Evolutionary conservation across 306 rosid species (phyloP).

Genomic region (Potentilla sterilis): DNA sequence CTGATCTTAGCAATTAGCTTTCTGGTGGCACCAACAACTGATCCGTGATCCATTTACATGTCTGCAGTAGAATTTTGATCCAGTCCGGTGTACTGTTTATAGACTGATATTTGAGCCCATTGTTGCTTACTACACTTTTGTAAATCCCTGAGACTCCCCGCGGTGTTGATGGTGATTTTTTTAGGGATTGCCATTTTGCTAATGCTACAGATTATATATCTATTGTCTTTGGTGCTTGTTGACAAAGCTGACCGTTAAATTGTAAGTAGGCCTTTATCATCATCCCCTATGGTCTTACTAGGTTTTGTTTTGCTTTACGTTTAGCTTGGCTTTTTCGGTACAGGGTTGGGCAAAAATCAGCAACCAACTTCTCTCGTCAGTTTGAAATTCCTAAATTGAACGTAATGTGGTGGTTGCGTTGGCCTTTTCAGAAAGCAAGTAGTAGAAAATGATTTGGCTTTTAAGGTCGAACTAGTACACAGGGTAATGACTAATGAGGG

Average conservation of each 20-base stretch:
- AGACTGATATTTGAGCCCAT: conserved; percentile 14
- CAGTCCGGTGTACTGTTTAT: conserved; percentile 9
- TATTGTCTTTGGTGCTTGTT: not conserved
- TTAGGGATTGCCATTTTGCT: conserved; percentile 8
- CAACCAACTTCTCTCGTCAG: not conserved
- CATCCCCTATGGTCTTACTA: not conserved
- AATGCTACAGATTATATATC: not conserved
- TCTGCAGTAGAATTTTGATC: conserved; percentile 11
- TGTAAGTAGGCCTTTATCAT: not conserved
- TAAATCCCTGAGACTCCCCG: conserved; percentile 18
- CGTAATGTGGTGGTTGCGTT: not conserved
- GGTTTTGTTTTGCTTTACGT: not conserved
- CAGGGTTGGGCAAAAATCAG: not conserved
- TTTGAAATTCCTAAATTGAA: not conserved
- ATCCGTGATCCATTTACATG: conserved; percentile 11
- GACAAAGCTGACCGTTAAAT: not conserved
- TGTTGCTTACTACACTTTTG: conserved; percentile 22
- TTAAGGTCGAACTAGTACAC: not conserved
- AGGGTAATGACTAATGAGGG: no score
- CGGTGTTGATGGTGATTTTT: not conserved
- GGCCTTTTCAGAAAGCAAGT: not conserved
- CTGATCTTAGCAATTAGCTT: conserved; percentile 45
- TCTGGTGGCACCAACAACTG: conserved; percentile 17
- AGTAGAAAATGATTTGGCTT: not conserved
- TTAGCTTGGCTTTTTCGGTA: not conserved